These are phyloP conservation scores for Calonectria hongkongensis DNA, from an alignment of 2,329 filamentous ascomycete genomes.

Conservation along the genomic window DNA sequence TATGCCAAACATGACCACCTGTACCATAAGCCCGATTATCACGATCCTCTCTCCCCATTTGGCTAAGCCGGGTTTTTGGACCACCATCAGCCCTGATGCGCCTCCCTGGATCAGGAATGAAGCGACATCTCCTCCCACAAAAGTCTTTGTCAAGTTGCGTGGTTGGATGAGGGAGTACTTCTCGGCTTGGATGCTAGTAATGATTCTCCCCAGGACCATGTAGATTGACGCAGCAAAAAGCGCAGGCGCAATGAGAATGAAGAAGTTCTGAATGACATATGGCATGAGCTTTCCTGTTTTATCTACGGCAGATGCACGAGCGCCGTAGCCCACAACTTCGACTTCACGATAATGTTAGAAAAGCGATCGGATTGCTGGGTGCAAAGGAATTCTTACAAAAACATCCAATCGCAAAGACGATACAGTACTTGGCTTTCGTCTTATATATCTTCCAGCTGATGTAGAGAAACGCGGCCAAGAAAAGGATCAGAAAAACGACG, in stretches of 20 bases:
- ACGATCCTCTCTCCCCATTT: constrained; percentile 20
- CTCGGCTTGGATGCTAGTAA: constrained; percentile 13
- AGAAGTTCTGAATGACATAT: constrained; percentile 25
- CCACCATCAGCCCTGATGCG: constrained; percentile 1
- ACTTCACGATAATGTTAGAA: not conserved
- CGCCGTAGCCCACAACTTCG: constrained; percentile 21
- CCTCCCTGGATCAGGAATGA: constrained; percentile 13
- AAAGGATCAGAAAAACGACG: constrained; percentile 7
- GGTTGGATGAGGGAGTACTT: constrained; percentile 19
- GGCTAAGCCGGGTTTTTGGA: constrained; percentile 4
- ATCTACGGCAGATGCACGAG: not conserved
- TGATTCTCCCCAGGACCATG: constrained; percentile 20
- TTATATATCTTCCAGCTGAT: constrained; percentile 31
- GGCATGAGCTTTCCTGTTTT: constrained; percentile 29
- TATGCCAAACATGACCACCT: constrained; percentile 24
- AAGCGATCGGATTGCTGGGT: no score
- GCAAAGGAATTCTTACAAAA: not conserved
- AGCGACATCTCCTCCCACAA: constrained; percentile 5
- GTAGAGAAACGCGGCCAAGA: constrained; percentile 1
- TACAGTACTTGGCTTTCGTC: constrained; percentile 14
- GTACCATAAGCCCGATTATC: constrained; percentile 18
- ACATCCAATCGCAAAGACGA: constrained; percentile 25
- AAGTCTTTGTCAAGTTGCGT: constrained; percentile 19
- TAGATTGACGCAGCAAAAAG: constrained; percentile 27
- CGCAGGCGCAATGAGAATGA: constrained; percentile 19